These are phyloP conservation scores for Phaffomyces thermotolerans DNA, from an alignment of 805 yeast species.

Conservation along the genomic window DNA sequence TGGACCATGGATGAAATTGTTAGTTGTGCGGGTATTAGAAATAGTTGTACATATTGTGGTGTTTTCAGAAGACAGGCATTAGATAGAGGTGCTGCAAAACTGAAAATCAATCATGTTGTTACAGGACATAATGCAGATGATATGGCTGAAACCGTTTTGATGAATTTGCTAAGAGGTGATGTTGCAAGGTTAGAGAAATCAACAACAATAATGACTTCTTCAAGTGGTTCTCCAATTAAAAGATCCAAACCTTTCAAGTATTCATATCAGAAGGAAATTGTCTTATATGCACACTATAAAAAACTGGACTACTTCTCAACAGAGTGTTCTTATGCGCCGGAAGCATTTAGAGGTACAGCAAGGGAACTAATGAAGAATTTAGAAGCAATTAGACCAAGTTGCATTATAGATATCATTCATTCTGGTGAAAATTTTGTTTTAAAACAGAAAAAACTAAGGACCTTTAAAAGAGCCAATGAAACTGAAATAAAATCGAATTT, in stretches of 20 bases:
- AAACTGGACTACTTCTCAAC: slow-evolving; percentile 93
- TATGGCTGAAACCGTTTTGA: slow-evolving; percentile 95
- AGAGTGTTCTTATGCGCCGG: slow-evolving; percentile 97
- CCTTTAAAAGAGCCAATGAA: slow-evolving; percentile 28
- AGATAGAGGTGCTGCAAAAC: slow-evolving; percentile 88
- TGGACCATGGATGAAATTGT: slow-evolving; percentile 99
- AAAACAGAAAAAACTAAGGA: slow-evolving; percentile 45
- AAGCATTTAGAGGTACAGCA: slow-evolving; percentile 97
- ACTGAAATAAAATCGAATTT: slow-evolving; percentile 42
- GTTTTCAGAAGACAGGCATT: slow-evolving; percentile 93
- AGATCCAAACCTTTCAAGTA: slow-evolving; percentile 95
- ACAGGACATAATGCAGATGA: slow-evolving; percentile 99
- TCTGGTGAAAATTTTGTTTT: slow-evolving; percentile 84
- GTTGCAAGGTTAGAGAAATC: slow-evolving; percentile 86
- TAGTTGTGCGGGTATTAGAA: slow-evolving; percentile 85
- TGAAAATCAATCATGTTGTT: slow-evolving; percentile 83
- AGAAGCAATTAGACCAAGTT: slow-evolving; percentile 85
- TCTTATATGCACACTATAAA: slow-evolving; percentile 92
- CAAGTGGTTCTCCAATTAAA: slow-evolving; percentile 81
- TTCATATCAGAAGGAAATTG: slow-evolving; percentile 95
- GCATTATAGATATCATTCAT: slow-evolving; percentile 88
- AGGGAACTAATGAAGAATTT: slow-evolving; percentile 84
- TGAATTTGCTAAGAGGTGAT: slow-evolving; percentile 95
- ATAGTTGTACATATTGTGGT: slow-evolving; percentile 97
- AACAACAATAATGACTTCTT: slow-evolving; percentile 75